phyloP scores from a whole-genome alignment of 2,329 filamentous ascomycete species.

The Stachybotrys chartarum region DNA sequence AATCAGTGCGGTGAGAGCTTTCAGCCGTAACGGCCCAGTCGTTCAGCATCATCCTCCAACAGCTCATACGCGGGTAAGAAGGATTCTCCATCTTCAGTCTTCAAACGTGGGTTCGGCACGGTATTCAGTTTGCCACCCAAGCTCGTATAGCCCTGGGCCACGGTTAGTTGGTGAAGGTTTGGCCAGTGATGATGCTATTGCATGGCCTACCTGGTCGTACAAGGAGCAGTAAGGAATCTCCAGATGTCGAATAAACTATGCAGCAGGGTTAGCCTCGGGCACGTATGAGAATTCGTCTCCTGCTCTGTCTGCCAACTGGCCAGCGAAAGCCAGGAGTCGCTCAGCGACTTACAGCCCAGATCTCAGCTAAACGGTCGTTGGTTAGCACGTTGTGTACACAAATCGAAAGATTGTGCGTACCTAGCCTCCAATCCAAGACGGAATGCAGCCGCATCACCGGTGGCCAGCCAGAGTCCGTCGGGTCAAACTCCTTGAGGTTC shows the following conservation, averaged over 20 bases:
- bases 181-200: background rate
- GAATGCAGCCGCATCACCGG: conserved; percentile 89
- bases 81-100: conserved; percentile 24
- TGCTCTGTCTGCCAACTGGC: background rate
- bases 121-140: conserved; percentile 89
- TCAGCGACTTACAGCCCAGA: conserved; percentile 71
- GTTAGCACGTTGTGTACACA: background rate
- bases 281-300: conserved; percentile 7
- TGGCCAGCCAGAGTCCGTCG: conserved; percentile 86
- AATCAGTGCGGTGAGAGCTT: background rate
- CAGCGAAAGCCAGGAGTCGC: background rate
- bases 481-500: conserved; percentile 72
- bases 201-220: conserved; percentile 56
- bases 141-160: conserved; percentile 68
- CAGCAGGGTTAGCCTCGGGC: too few species aligned
- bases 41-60: conserved; percentile 67
- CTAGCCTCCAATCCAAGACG: conserved; percentile 95
- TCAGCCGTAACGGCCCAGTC: conserved; percentile 61
- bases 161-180: background rate
- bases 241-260: conserved; percentile 72
- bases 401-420: conserved; percentile 4
- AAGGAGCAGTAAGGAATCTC: conserved; percentile 77
- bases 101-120: conserved; percentile 74
- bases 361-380: conserved; percentile 46
- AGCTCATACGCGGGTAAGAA: conserved; percentile 74